A percentile compares a stretch with the other conserved stretches of the same genome.
phyloP scores from a whole-genome alignment of 176 grass and related monocot species.

The Oryza longistaminata region DNA sequence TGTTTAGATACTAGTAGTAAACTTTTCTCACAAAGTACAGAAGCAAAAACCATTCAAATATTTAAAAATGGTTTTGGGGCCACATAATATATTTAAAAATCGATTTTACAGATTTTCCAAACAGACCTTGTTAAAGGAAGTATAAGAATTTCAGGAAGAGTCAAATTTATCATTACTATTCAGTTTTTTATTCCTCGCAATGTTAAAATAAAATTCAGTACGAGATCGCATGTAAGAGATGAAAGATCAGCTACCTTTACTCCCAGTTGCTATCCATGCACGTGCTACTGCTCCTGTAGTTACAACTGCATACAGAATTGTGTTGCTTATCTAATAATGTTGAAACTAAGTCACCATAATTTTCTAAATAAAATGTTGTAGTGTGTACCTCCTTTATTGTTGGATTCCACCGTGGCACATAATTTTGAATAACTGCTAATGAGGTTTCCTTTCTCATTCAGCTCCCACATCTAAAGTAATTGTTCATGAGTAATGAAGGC shows the following conservation, averaged over 20 bases:
- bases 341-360: background rate
- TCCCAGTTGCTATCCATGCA: slow-evolving; percentile 84
- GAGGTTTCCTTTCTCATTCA: slow-evolving; percentile 87
- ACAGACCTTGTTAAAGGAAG: background rate
- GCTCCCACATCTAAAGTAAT: slow-evolving; percentile 72
- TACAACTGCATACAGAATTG: slow-evolving; percentile 45
- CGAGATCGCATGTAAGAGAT: background rate
- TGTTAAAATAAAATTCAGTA: background rate
- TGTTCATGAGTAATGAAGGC: slow-evolving; percentile 12
- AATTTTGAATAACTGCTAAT: slow-evolving; percentile 82
- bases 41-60: background rate
- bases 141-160: background rate
- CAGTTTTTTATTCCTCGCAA: background rate
- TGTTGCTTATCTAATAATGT: slow-evolving; percentile 20
- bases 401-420: slow-evolving; percentile 60
- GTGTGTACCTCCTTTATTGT: slow-evolving; percentile 38
- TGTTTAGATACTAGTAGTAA: background rate
- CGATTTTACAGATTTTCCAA: background rate
- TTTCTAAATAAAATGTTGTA: slow-evolving; percentile 24
- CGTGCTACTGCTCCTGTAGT: slow-evolving; percentile 46
- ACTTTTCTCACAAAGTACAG: background rate
- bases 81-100: background rate
- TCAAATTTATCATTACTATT: background rate
- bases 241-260: slow-evolving; percentile 57
- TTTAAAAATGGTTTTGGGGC: background rate